These are phyloP conservation scores for Nannizziopsis barbatae DNA, from an alignment of 2,329 filamentous ascomycete species.

Conservation along the genomic window DNA sequence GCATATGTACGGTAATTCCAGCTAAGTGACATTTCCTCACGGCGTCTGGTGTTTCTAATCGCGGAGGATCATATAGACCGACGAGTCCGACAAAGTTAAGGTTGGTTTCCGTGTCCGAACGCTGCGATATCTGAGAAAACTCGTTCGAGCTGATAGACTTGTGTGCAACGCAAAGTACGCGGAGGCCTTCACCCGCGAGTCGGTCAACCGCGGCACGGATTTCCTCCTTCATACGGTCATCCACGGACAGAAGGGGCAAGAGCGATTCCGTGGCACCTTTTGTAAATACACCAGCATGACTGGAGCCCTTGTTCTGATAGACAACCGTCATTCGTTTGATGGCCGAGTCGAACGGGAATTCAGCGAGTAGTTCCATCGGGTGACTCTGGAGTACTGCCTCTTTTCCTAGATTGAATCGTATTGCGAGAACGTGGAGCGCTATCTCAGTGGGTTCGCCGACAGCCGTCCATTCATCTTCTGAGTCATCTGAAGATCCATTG, in stretches of 20 bases:
- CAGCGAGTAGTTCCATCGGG: constrained; percentile 43
- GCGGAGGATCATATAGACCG: constrained; percentile 71
- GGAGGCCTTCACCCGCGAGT: constrained; percentile 50
- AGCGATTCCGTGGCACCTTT: constrained; percentile 54
- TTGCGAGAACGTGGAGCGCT: constrained; percentile 56
- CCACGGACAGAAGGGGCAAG: constrained; percentile 47
- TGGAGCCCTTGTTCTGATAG: constrained; percentile 29
- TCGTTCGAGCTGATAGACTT: constrained; percentile 26
- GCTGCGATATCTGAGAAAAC: constrained; percentile 40
- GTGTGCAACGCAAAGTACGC: constrained; percentile 41
- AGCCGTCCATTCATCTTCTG: constrained; percentile 43
- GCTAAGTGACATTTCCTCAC: constrained; percentile 56
- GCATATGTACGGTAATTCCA: constrained; percentile 65
- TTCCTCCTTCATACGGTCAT: constrained; percentile 41
- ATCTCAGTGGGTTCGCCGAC: constrained; percentile 56
- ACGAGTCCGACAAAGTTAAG: constrained; percentile 63
- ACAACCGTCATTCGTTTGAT: constrained; percentile 61
- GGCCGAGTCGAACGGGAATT: constrained; percentile 57
- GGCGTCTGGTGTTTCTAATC: constrained; percentile 58
- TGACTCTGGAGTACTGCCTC: constrained; percentile 35
- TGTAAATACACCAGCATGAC: constrained; percentile 15
- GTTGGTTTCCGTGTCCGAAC: constrained; percentile 49
- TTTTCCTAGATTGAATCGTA: constrained; percentile 48
- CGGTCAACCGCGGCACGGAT: constrained; percentile 52
- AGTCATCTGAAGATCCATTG: constrained; percentile 18